Conservation (phyloP, 331 rosid genomes). For the Spiraea crenata region DNA sequence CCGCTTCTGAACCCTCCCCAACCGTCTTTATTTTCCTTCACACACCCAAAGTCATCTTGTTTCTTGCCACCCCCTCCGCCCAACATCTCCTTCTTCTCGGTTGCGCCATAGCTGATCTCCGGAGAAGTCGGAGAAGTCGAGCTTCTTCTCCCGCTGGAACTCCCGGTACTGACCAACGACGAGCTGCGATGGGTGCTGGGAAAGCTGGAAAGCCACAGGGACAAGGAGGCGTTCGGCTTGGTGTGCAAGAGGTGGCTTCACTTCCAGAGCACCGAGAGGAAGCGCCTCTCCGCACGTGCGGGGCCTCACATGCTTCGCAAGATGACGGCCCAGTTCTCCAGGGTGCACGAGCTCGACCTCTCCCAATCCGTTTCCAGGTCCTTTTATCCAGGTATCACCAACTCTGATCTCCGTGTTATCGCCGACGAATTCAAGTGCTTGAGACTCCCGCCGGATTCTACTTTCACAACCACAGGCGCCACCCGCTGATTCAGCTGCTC, state of each 20-base stretch:
- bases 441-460: slow-evolving; percentile 31
- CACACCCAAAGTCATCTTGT: no score
- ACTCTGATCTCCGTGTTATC: slow-evolving; percentile 78
- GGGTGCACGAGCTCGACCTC: slow-evolving; percentile 68
- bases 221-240: slow-evolving; percentile 78
- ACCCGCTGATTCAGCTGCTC: slow-evolving; percentile 5
- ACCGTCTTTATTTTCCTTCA: no score
- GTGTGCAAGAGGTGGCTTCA: slow-evolving; percentile 89
- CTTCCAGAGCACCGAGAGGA: slow-evolving; percentile 88
- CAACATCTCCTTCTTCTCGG: no score
- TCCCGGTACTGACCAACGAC: slow-evolving; percentile 59
- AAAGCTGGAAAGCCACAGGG: slow-evolving; percentile 57
- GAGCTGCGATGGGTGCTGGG: slow-evolving; percentile 72
- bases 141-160: no score
- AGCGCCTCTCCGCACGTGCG: slow-evolving; percentile 85
- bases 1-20: no score
- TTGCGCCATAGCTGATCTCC: no score
- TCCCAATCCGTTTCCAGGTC: slow-evolving; percentile 86
- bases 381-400: slow-evolving; percentile 83
- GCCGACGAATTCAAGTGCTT: slow-evolving; percentile 66
- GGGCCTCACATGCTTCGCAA: slow-evolving; percentile 80
- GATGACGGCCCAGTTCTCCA: slow-evolving; percentile 79
- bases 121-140: no score
- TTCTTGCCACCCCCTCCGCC: no score
- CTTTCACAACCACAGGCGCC: slow-evolving; percentile 1